Evolutionary conservation across 352 stramenopile species (phyloP), one percentile per base, ranked within the genome.

Genomic region (Blastocystis sp.): DNA sequence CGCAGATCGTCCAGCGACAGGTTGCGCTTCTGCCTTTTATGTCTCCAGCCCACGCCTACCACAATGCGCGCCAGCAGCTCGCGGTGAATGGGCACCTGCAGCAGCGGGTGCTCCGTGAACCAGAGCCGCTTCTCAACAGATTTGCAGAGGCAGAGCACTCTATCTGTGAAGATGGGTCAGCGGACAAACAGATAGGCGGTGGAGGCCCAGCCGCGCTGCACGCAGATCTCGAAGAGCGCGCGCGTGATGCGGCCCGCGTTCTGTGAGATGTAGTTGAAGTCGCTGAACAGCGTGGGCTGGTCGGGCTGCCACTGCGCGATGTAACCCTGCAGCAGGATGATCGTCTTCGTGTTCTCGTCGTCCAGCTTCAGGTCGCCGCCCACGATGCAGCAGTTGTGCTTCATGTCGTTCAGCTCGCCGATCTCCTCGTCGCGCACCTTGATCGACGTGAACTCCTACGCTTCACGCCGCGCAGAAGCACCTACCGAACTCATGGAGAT

Each of bases 251-350:
- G 93, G 52, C 95, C 96, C 9, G 95, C 97, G 90, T 99, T 99
- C 74, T 98, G 96, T 21, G 95, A 96, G 4, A 99, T 96, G 91
- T 99, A 99, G 89, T 98, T 98, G 2, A 95, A 98, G 92, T 99
- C 97, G 9, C 95, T 98, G 80, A 98, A 97, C 1, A 99, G 91
- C 19, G 97, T 99, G 87, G 99, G 98, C 76, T 93, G 95, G 14
- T 92, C 94, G n/a, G 98, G 91, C 60, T 93, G 91, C 57, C 93
- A 92, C 66, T 92, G 91, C 21, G 91, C 93, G 71, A 98, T 94
- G 91, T 94, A 97, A 7, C 91, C 89, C 92, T 99, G 97, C 62
- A 99, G 90, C 57, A 99, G 91, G 28, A 99, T 94, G 90, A 96
- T 98, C 76, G 94, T 96, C 92, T 99, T 99, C 4, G 96, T 96